These are phyloP conservation scores for Tylopilus subfusipes DNA, from an alignment of 768 basidiomycete genomes.

Conservation along the genomic window DNA sequence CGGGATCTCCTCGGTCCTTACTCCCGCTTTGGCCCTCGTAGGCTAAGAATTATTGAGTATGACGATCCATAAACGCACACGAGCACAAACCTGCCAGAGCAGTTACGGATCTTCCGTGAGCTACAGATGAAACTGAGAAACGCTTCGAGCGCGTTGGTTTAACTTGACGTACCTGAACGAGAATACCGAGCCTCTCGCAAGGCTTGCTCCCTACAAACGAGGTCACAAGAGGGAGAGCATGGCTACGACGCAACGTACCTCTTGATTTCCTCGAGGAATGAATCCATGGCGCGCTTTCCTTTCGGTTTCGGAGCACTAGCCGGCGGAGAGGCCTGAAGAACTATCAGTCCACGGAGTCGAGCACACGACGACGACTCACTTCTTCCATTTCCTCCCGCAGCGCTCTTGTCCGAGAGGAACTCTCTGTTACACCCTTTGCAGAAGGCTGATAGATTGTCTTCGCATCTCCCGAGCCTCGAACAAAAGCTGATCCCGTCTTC, in stretches of 20 bases:
- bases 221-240: constrained; percentile 1
- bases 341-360: constrained; percentile 1
- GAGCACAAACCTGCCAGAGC: constrained; percentile 74
- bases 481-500: constrained; percentile 55
- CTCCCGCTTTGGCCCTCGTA: constrained; percentile 91
- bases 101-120: constrained; percentile 76
- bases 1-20: constrained; percentile 83
- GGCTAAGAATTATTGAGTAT: constrained; percentile 39
- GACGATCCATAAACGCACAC: not conserved
- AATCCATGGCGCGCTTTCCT: constrained; percentile 95
- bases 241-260: constrained; percentile 43
- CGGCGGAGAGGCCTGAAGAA: constrained; percentile 55
- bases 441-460: constrained; percentile 42
- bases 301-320: constrained; percentile 63
- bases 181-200: constrained; percentile 82
- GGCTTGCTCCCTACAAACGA: constrained; percentile 76
- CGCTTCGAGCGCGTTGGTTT: not conserved
- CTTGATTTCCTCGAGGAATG: constrained; percentile 96
- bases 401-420: constrained; percentile 30
- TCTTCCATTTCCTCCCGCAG: constrained; percentile 34
- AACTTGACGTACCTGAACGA: constrained; percentile 49
- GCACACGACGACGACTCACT: constrained; percentile 23
- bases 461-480: constrained; percentile 48
- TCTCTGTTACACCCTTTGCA: constrained; percentile 28
- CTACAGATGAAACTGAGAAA: constrained; percentile 26